These are phyloP conservation scores for Trifolium fragiferum DNA, from an alignment of 306 rosid species.

Conservation along the genomic window DNA sequence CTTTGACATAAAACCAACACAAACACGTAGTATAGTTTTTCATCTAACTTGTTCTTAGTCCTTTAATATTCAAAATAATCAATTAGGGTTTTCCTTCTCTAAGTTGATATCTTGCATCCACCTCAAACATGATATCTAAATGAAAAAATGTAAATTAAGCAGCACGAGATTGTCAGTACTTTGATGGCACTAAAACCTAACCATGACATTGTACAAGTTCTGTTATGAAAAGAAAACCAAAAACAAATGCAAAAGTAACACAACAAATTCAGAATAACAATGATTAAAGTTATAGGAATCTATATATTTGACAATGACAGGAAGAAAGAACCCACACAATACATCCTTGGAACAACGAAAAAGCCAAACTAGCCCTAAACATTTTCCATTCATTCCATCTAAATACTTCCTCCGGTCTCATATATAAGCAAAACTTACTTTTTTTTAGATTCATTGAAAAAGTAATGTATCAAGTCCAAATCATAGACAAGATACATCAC, in stretches of 20 bases:
- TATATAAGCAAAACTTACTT: too few relatives aligned
- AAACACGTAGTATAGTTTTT: conserved; percentile 7
- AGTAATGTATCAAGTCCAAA: too few relatives aligned
- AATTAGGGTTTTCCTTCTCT: conserved; percentile 9
- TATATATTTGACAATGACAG: conserved; percentile 5
- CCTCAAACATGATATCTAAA: conserved; percentile 33
- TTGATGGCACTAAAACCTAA: conserved; percentile 16
- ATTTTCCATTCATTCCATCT: conserved; percentile 27
- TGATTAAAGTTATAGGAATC: not conserved
- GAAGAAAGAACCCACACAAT: not conserved
- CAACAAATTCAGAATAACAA: conserved; percentile 20
- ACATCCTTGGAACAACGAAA: conserved; percentile 28
- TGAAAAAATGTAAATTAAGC: conserved; percentile 10
- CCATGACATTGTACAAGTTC: not conserved
- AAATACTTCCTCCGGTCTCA: too few relatives aligned
- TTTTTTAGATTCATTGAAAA: too few relatives aligned
- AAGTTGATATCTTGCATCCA: not conserved
- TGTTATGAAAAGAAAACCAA: conserved; percentile 1
- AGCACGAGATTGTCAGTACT: conserved; percentile 1
- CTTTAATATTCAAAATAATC: conserved; percentile 29
- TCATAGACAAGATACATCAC: too few relatives aligned
- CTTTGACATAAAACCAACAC: conserved; percentile 1
- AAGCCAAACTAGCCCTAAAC: conserved; percentile 6
- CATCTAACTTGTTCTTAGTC: not conserved
- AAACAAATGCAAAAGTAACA: not conserved